Evolutionary conservation across 2,329 filamentous ascomycete genomes (phyloP), one percentile per base, ranked within the genome.

Genomic region (Talaromyces sp.): DNA sequence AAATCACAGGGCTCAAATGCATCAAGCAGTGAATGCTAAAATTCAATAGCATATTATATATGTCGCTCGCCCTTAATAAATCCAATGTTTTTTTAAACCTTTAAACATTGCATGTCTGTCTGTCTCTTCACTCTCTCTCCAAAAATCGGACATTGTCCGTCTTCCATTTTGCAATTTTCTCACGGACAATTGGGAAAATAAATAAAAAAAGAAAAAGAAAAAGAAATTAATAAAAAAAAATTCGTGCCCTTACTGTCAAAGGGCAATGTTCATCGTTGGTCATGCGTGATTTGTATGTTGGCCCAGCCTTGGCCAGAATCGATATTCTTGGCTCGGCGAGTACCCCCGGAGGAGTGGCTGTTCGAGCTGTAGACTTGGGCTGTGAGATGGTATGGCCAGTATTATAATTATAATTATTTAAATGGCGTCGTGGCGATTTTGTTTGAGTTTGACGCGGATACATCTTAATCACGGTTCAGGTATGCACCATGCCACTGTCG

Each of bases 341-440:
- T 47, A 2, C 5, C 44, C 44, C 23, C 44, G 44, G 18, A 27
- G n/a, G 23, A 47, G n/a, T 47, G n/a, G 42, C 42, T 14, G 42
- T 16, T 47, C 44, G 44, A 47, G 44, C 27, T 31, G 50, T 31
- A n/a, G 16, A 53, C 28, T 16, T 31, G 68, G 50, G 18, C 12
- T 30, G 50, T n/a, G 44, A 51, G 18, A 30, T 31, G 27, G 9
- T n/a, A 18, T 53, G 50, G 14, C 50, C 14, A 16, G 27, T 53
- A 53, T 53, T 53, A 53, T 53, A 16, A 53, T 53, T 53, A 53
- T 18, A 1, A 53, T 53, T 53, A 47, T 47, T 47, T 47, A 47
- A 14, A 47, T 27, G 44, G 44, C 23, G 44, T 47, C 44, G 23
- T 47, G 44, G n/a, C 23, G 44, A 27, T 18, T 47, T 47, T 7